Evolutionary conservation across 805 yeast genomes (phyloP).

Genomic region (Wickerhamiella allomyrinae): DNA sequence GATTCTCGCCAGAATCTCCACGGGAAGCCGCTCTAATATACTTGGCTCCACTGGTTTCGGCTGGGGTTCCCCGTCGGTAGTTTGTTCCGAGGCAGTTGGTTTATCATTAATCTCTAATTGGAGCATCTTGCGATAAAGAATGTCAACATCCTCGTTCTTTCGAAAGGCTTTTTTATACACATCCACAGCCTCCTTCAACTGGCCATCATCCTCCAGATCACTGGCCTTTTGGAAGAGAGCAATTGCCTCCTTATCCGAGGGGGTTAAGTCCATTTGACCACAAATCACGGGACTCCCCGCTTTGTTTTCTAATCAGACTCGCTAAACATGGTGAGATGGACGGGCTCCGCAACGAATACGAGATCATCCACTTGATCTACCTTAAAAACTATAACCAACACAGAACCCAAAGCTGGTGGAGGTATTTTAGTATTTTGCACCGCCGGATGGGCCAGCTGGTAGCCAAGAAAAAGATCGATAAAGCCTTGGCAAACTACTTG

Average conservation of each 20-base stretch:
- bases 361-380: conserved; percentile 46
- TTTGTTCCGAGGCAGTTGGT: background rate
- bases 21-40: background rate
- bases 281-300: no score
- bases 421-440: conserved; percentile 45
- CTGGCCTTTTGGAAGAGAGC: background rate
- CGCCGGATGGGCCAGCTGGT: conserved; percentile 27
- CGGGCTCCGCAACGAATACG: conserved; percentile 35
- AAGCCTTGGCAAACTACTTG: conserved; percentile 20
- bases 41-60: background rate
- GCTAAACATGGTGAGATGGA: background rate
- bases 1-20: background rate
- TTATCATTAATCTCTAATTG: no score
- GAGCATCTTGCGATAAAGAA: no score
- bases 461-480: conserved; percentile 4
- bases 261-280: background rate
- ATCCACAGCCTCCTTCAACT: background rate
- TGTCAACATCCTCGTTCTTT: no score
- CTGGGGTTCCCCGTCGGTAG: background rate
- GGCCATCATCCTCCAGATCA: background rate
- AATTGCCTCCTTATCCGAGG: background rate
- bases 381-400: conserved; percentile 72
- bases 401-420: conserved; percentile 64
- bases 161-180: background rate
- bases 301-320: no score